Percentiles rank a stretch among this genome's conserved stretches.
Evolutionary conservation across 768 basidiomycete species (phyloP).

Genomic region (Suillus brevipes): DNA sequence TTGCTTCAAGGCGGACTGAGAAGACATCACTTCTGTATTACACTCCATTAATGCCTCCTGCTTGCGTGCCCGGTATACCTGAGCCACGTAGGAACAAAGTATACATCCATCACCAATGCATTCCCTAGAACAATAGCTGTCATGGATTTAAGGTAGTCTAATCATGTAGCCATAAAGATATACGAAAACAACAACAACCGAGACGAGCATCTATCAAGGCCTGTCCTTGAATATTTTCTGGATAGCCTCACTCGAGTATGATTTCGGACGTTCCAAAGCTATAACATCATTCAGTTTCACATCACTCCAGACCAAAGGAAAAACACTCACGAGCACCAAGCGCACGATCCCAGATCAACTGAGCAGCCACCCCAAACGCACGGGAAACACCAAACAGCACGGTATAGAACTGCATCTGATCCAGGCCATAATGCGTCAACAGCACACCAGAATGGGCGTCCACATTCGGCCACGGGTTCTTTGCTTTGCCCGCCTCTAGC

Average conservation of each 20-base stretch:
- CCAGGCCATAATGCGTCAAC: slow-evolving; percentile 81
- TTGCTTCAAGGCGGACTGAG: no score
- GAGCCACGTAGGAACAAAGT: background rate
- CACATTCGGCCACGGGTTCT: slow-evolving; percentile 97
- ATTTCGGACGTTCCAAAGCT: slow-evolving; percentile 92
- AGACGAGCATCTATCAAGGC: slow-evolving; percentile 10
- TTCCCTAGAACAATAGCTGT: background rate
- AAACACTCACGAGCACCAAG: slow-evolving; percentile 78
- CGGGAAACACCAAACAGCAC: slow-evolving; percentile 97
- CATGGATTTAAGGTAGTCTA: slow-evolving; percentile 4
- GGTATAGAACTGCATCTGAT: slow-evolving; percentile 95
- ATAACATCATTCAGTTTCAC: background rate
- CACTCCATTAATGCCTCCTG: no score
- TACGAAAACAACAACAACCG: background rate
- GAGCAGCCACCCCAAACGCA: slow-evolving; percentile 86
- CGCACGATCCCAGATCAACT: slow-evolving; percentile 92
- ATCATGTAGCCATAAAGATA: slow-evolving; percentile 4
- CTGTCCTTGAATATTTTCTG: slow-evolving; percentile 69
- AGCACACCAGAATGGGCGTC: slow-evolving; percentile 95
- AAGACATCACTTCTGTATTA: no score
- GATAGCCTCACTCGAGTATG: slow-evolving; percentile 80
- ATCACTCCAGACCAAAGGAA: background rate
- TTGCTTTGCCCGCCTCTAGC: slow-evolving; percentile 89
- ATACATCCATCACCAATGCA: background rate
- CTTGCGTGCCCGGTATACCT: no score